These are phyloP conservation scores for Coniella vitis DNA, from an alignment of 2,329 filamentous ascomycete species.

Conservation along the genomic window DNA sequence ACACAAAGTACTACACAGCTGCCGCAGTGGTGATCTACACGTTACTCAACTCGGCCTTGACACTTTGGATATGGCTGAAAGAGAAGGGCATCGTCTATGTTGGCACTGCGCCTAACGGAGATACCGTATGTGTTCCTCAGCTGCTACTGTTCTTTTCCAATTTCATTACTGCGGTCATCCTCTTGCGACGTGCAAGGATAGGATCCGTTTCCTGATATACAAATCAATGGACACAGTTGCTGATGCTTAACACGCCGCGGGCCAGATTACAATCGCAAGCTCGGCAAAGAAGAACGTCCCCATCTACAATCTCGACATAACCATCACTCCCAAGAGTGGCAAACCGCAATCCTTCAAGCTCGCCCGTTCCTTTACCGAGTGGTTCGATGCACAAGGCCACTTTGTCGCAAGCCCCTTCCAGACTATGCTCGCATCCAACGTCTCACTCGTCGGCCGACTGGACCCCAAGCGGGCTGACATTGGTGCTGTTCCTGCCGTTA, in stretches of 20 bases:
- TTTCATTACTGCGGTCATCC: slow-evolving; percentile 1
- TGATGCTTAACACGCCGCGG: background rate
- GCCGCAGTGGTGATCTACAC: slow-evolving; percentile 75
- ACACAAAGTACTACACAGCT: slow-evolving; percentile 73
- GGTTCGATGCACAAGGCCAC: slow-evolving; percentile 68
- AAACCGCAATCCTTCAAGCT: slow-evolving; percentile 44
- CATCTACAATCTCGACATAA: slow-evolving; percentile 69
- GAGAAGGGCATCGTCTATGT: slow-evolving; percentile 80
- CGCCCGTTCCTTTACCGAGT: slow-evolving; percentile 60
- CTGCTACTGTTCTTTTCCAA: no score
- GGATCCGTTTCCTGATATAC: background rate
- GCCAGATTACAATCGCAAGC: slow-evolving; percentile 65
- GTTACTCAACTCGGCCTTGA: slow-evolving; percentile 68
- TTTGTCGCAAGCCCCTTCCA: slow-evolving; percentile 74
- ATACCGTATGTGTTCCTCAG: slow-evolving; percentile 57
- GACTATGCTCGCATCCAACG: slow-evolving; percentile 62
- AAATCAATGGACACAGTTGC: background rate
- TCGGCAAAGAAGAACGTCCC: slow-evolving; percentile 73
- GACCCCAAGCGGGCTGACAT: slow-evolving; percentile 51
- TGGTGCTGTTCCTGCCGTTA: slow-evolving; percentile 32
- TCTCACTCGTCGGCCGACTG: slow-evolving; percentile 57
- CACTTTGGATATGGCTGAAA: slow-evolving; percentile 76
- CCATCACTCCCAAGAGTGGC: slow-evolving; percentile 33
- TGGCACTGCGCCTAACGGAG: slow-evolving; percentile 59
- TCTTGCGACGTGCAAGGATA: background rate